Evolutionary conservation across 805 yeast genomes (phyloP), one percentile per base, ranked within the genome.

Genomic region (Tetrapisispora fleetii): DNA sequence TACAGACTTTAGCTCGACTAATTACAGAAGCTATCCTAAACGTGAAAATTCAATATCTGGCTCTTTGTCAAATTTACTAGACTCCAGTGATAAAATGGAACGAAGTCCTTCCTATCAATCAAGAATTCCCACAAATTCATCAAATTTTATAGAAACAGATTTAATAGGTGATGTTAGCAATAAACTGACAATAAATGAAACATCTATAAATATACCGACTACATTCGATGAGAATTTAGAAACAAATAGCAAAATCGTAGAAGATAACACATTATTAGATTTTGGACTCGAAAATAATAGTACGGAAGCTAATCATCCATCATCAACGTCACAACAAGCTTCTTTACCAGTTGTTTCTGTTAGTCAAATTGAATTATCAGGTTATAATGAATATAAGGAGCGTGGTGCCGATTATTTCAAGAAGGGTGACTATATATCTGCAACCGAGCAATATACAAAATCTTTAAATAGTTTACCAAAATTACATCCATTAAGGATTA

Each of bases 371-470:
- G 69, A 65, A 56, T 43, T 58, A 32, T 60, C 59, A 9, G 60
- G 66, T 55, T 80, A 69, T 69, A 58, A 71, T 8, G 75, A 74
- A 22, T 69, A 72, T 28, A 78, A 80, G 51, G 66, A 64, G 8
- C 72, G 72, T 24, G 99, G 89, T 6, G 68, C 78, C 7, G 73
- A 73, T 17, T 73, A 80, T 1, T 93, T 81, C 69, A 77, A 78
- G 48, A 75, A 79, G n/a, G 99, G 99, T 18, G 91, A 93, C 62
- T 93, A 83, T 62, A 63, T 79, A 4, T 60, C 69, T 4, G 90
- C 99, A 0, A 69, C 78, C 14, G 74, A 68, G 28, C 72, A 73
- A 47, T 93, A 85, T 60, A 72, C 77, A 32, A 69, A 75, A 38
- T 74, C 83, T 1, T 63, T 79, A n/a, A 67, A 71, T 28, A 62